Percentiles rank a stretch among this genome's conserved stretches.
Evolutionary conservation across 306 rosid genomes (phyloP).

Genomic region (Acmispon strigosus): DNA sequence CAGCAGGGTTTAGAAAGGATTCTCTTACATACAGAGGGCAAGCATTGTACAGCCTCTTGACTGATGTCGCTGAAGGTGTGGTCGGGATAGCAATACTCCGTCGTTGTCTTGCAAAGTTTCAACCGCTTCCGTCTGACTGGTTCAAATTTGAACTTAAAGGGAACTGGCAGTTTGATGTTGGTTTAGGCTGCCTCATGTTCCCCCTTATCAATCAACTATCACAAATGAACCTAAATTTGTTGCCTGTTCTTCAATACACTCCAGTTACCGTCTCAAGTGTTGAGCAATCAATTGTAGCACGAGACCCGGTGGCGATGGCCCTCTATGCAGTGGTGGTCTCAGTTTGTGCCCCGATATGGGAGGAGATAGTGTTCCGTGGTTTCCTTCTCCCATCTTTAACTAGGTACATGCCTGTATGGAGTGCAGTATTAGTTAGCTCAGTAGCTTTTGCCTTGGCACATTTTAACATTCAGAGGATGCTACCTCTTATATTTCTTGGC

Average conservation of each 20-base stretch:
- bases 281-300: constrained; percentile 52
- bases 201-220: constrained; percentile 49
- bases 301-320: constrained; percentile 59
- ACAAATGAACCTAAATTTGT: constrained; percentile 44
- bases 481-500: constrained; percentile 54
- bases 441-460: constrained; percentile 54
- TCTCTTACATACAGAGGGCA: constrained; percentile 55
- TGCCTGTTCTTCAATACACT: constrained; percentile 44
- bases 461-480: constrained; percentile 52
- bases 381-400: constrained; percentile 62
- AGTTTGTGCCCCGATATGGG: constrained; percentile 55
- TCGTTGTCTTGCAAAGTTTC: constrained; percentile 42
- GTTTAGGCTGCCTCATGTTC: constrained; percentile 54
- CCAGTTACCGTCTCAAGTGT: constrained; percentile 52
- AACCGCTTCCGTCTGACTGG: constrained; percentile 52
- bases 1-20: constrained; percentile 49
- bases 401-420: constrained; percentile 54
- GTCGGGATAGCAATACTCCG: constrained; percentile 45
- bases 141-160: constrained; percentile 45
- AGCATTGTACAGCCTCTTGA: constrained; percentile 56
- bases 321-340: constrained; percentile 55
- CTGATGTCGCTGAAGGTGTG: constrained; percentile 46
- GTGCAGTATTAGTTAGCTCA: constrained; percentile 52
- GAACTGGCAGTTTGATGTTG: constrained; percentile 48
- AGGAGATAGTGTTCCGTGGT: constrained; percentile 58